Conservation (phyloP, 2,329 filamentous ascomycete species). For the Exophiala lecanii-corni region DNA sequence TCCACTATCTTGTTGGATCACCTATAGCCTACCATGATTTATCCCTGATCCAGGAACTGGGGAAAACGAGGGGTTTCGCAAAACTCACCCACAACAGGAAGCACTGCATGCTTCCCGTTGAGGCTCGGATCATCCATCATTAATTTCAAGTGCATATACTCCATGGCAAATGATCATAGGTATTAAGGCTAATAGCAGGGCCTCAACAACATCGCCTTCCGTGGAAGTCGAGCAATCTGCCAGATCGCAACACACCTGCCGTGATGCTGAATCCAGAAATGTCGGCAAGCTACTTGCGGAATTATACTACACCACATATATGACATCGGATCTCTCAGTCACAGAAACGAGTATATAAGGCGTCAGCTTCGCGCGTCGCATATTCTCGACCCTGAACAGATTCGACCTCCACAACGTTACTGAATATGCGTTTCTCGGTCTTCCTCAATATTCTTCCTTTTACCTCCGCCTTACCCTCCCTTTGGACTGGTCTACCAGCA, state of each 20-base stretch:
- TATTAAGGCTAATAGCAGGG: slow-evolving; percentile 1
- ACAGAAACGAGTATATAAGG: not conserved
- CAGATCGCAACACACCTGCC: not conserved
- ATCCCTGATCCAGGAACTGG: not conserved
- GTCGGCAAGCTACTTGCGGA: not conserved
- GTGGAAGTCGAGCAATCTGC: not conserved
- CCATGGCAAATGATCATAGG: not conserved
- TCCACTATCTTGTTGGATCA: not conserved
- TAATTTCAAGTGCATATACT: not conserved
- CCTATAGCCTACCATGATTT: not conserved
- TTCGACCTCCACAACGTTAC: not conserved
- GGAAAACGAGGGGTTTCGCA: not conserved
- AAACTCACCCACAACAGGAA: not conserved
- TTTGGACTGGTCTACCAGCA: too few relatives aligned
- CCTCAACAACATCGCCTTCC: not conserved
- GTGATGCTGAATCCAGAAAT: not conserved
- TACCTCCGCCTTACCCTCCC: not conserved
- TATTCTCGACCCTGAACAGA: not conserved
- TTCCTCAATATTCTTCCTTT: not conserved
- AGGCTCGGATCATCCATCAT: slow-evolving; percentile 1
- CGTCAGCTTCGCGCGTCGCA: not conserved
- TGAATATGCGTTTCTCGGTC: not conserved
- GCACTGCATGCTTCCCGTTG: not conserved
- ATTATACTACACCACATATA: not conserved
- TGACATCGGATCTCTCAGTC: not conserved